phyloP scores from a whole-genome alignment of 2,329 filamentous ascomycete genomes.

The Colletotrichum graminicola region DNA sequence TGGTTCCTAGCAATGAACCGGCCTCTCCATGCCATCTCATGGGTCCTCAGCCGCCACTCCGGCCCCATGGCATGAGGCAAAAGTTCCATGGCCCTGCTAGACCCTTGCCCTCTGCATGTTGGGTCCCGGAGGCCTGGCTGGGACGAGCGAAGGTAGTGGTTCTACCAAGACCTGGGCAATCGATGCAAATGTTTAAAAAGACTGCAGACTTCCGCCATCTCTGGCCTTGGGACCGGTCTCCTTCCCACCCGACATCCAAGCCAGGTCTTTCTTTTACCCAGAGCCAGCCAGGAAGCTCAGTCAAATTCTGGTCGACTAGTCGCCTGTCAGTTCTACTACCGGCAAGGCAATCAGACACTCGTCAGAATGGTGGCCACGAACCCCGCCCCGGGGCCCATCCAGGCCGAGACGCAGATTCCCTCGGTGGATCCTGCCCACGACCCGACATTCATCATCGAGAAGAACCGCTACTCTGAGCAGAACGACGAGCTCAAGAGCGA shows the following conservation, averaged over 20 bases:
- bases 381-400: constrained; percentile 26
- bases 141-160: neutral
- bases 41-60: constrained; percentile 21
- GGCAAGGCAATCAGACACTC: constrained; percentile 13
- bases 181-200: constrained; percentile 16
- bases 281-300: constrained; percentile 33
- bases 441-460: constrained; percentile 26
- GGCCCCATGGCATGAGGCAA: constrained; percentile 28
- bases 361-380: constrained; percentile 27
- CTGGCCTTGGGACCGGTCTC: neutral
- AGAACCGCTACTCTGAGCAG: constrained; percentile 31
- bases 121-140: neutral
- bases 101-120: neutral
- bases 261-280: constrained; percentile 21
- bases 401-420: constrained; percentile 33
- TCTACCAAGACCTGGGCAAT: neutral
- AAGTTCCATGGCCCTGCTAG: constrained; percentile 29
- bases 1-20: constrained; percentile 5
- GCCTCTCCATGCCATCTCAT: neutral
- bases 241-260: constrained; percentile 17
- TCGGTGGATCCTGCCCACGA: constrained; percentile 27
- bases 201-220: neutral
- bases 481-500: constrained; percentile 40
- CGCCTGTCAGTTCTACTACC: neutral
- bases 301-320: constrained; percentile 16